These are phyloP conservation scores for Ogataea hybrid DNA, from an alignment of 1,139 yeast species.

Conservation along the genomic window DNA sequence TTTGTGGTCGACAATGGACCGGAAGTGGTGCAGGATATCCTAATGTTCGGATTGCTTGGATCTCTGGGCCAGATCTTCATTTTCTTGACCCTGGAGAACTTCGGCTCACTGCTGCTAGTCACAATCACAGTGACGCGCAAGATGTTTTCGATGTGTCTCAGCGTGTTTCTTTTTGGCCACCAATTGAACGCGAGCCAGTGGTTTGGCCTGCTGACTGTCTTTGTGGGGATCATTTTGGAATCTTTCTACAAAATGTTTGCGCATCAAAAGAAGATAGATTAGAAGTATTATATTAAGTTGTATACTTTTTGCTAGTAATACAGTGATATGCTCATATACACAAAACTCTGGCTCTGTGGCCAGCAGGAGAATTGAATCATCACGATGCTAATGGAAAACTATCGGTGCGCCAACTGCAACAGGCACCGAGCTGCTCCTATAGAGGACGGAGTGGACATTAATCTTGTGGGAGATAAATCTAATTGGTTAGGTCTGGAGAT, in stretches of 20 bases:
- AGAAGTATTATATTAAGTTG: not conserved
- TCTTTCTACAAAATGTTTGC: constrained; percentile 44
- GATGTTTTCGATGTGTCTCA: constrained; percentile 90
- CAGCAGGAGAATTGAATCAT: constrained; percentile 3
- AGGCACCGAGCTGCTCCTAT: constrained; percentile 49
- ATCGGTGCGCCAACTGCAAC: constrained; percentile 38
- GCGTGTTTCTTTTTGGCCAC: constrained; percentile 86
- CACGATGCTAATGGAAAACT: constrained; percentile 6
- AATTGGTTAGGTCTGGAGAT: constrained; percentile 3
- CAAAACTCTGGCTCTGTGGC: not conserved
- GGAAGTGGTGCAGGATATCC: constrained; percentile 54
- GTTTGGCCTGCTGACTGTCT: constrained; percentile 75
- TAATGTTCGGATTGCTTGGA: constrained; percentile 74
- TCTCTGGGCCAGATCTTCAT: constrained; percentile 92
- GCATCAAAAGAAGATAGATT: constrained; percentile 10
- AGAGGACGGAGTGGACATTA: constrained; percentile 42
- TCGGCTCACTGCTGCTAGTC: constrained; percentile 80
- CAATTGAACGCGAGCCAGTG: constrained; percentile 62
- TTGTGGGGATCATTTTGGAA: constrained; percentile 76
- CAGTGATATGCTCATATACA: constrained; percentile 10
- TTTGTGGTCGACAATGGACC: constrained; percentile 48
- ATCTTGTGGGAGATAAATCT: constrained; percentile 34
- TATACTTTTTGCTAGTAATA: constrained; percentile 5
- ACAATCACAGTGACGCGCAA: constrained; percentile 96
- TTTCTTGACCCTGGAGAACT: constrained; percentile 76